Evolutionary conservation across 805 yeast species (phyloP), one percentile per base, ranked within the genome.

Genomic region (Yamadazyma ubonensis): DNA sequence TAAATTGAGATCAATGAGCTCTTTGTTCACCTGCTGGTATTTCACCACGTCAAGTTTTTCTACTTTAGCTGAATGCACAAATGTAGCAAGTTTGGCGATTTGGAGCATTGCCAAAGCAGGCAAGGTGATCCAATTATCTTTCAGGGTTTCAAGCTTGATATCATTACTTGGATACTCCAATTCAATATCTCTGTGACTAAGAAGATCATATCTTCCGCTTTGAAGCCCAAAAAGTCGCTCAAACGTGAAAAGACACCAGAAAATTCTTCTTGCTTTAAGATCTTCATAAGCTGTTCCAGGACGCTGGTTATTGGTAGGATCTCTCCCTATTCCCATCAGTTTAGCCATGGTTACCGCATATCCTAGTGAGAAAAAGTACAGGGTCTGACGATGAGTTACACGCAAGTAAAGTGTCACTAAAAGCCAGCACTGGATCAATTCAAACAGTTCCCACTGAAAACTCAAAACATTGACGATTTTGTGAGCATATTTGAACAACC

Each of bases 181-280:
- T n/a, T 55, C 52, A 16, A 70, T 55, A 36, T 71, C 75, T 30
- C 65, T 70, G 10, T 54, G 55, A 16, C 65, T 71, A 12, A 53
- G 45, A 23, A 61, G 55, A 21, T 59, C 63, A 53, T 63, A 59
- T 32, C 78, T 58, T 1, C 83, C 85, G 27, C 69, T 64, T 42
- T 77, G 83, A 29, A 78, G 57, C 4, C 76, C 76, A 43, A 76
- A 54, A 11, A 78, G 43, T 43, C 79, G 63, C 49, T 80, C 86
- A 59, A 75, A 61, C 1, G 76, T 67, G 48, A 71, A 80, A 5
- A 73, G 75, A 15, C 70, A 46, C 79, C 81, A 79, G 51, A 75
- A 80, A 1, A 79, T 67, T 35, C 83, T 61, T 48, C 63, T 63
- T 1, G 76, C 70, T 50, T 79, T 78, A 9, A 67, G 42, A 14